Percentiles rank a stretch among this genome's conserved stretches.
Conservation (phyloP, 495 filamentous ascomycete genomes). For the Saxispiralis lemnorum region DNA sequence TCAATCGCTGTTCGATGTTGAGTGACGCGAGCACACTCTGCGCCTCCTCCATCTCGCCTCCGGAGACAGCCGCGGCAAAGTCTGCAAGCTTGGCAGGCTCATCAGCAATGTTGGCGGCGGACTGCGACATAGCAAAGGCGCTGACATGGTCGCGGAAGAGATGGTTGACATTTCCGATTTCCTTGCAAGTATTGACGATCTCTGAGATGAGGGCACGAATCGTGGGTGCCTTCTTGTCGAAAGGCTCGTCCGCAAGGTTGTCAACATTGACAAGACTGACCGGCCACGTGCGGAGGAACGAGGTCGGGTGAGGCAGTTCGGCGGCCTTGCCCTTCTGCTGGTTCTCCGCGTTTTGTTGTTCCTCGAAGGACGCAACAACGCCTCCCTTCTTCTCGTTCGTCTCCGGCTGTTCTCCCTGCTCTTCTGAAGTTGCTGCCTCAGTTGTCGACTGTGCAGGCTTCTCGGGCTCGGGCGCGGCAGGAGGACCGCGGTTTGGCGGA, state of each 20-base stretch:
- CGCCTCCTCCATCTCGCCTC: constrained; percentile 74
- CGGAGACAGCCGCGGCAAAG: constrained; percentile 87
- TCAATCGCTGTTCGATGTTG: constrained; percentile 75
- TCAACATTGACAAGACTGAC: constrained; percentile 90
- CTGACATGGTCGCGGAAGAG: constrained; percentile 97
- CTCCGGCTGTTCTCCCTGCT: constrained; percentile 31
- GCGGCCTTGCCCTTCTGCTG: constrained; percentile 20
- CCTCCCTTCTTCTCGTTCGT: constrained; percentile 64
- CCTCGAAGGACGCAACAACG: constrained; percentile 94
- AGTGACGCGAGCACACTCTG: constrained; percentile 83
- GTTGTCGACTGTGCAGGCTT: constrained; percentile 20
- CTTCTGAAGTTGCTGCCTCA: constrained; percentile 17
- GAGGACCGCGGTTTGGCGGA: constrained; percentile 31
- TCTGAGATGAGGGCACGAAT: constrained; percentile 87
- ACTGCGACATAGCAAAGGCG: constrained; percentile 88
- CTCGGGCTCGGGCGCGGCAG: constrained; percentile 19
- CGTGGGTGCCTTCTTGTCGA: constrained; percentile 70
- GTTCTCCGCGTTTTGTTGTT: constrained; percentile 27
- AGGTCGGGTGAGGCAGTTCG: constrained; percentile 42
- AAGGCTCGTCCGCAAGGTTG: constrained; percentile 71
- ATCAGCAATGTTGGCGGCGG: constrained; percentile 79
- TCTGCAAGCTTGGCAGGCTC: constrained; percentile 91
- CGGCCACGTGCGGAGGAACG: constrained; percentile 75
- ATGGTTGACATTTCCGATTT: constrained; percentile 79
- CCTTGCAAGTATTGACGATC: constrained; percentile 95